Percentiles rank a stretch among this genome's conserved stretches.
Conservation (phyloP, 148 eudicot species). For the Fallopia convolvulus region DNA sequence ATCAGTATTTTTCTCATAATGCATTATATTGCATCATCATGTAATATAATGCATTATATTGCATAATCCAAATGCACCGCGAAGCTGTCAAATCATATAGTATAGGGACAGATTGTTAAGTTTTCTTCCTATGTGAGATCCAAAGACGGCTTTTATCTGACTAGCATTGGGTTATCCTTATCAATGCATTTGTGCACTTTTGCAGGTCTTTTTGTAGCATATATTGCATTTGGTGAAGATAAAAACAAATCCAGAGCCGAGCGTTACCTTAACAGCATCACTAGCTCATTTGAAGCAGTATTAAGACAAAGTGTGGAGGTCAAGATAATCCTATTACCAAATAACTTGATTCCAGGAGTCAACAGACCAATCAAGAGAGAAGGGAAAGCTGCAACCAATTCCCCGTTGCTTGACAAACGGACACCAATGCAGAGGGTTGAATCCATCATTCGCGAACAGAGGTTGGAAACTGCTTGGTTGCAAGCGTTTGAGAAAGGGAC, state of each 20-base stretch:
- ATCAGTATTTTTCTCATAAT: too few species aligned
- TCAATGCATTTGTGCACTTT: neutral
- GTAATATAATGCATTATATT: too few species aligned
- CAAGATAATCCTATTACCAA: conserved; percentile 53
- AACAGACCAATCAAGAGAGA: conserved; percentile 17
- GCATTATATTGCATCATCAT: too few species aligned
- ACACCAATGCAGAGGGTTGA: conserved; percentile 73
- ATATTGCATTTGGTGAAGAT: conserved; percentile 62
- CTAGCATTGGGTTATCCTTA: neutral
- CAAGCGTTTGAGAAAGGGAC: conserved; percentile 90
- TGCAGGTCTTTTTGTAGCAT: conserved; percentile 76
- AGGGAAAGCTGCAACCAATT: conserved; percentile 13
- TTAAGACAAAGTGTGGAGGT: conserved; percentile 69
- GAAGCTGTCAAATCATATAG: too few species aligned
- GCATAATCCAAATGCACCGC: too few species aligned
- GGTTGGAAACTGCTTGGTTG: conserved; percentile 94
- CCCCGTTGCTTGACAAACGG: conserved; percentile 25
- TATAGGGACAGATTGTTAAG: too few species aligned
- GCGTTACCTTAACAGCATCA: conserved; percentile 82
- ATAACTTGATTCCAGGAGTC: conserved; percentile 22
- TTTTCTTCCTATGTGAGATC: too few species aligned
- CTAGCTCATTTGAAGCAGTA: conserved; percentile 74
- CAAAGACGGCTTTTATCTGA: neutral
- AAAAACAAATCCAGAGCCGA: conserved; percentile 76
- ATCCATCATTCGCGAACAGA: conserved; percentile 85